Conservation (phyloP, 768 basidiomycete genomes). For the Pleurotus tuoliensis region DNA sequence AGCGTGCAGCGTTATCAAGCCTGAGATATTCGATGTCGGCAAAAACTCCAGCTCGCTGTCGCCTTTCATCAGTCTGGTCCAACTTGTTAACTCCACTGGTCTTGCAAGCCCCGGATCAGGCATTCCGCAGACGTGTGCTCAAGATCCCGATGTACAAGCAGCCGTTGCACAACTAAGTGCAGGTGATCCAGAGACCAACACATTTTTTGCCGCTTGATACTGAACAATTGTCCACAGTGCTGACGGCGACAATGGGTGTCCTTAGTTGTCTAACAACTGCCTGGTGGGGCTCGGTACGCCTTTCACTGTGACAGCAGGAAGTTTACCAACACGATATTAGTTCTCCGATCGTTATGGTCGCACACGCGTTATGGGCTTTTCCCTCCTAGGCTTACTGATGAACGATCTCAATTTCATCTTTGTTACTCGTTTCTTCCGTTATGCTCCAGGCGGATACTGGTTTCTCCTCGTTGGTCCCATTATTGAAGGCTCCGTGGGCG, state of each 20-base stretch:
- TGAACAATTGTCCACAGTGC: constrained; percentile 36
- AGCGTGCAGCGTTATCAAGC: constrained; percentile 64
- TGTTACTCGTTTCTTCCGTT: constrained; percentile 52
- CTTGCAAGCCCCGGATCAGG: not conserved
- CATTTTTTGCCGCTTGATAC: not conserved
- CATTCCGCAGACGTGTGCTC: constrained; percentile 38
- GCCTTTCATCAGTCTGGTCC: not conserved
- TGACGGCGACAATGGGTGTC: constrained; percentile 63
- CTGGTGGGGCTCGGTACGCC: constrained; percentile 80
- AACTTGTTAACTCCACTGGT: not conserved
- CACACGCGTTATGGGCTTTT: constrained; percentile 57
- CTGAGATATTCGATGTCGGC: constrained; percentile 26
- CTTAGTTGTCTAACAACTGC: constrained; percentile 76
- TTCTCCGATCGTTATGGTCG: constrained; percentile 80
- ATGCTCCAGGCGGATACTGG: constrained; percentile 79
- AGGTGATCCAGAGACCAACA: constrained; percentile 34
- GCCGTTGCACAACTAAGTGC: constrained; percentile 63
- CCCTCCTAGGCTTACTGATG: constrained; percentile 54
- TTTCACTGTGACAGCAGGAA: not conserved
- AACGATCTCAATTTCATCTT: constrained; percentile 66
- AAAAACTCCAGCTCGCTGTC: not conserved
- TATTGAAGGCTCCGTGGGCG: constrained; percentile 69
- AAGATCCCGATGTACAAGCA: constrained; percentile 73
- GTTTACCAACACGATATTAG: constrained; percentile 28
- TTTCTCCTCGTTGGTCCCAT: constrained; percentile 64